These are phyloP conservation scores for Pseudonectria foliicola DNA, from an alignment of 2,329 filamentous ascomycete species.

Conservation along the genomic window DNA sequence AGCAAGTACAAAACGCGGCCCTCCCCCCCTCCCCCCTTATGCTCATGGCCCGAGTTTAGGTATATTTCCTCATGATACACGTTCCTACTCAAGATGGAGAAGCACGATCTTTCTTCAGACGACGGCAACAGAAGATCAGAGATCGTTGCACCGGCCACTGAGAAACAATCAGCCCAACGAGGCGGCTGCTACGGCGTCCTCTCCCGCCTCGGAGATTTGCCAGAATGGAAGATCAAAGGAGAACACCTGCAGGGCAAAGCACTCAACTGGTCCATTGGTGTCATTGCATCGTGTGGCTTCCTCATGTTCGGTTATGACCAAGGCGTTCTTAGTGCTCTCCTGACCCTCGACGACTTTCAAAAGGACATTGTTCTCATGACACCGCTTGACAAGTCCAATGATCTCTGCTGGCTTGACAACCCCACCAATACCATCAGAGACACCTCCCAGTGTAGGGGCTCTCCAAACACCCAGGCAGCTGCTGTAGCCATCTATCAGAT, in stretches of 20 bases:
- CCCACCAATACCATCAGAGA: conserved; percentile 2
- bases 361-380: conserved; percentile 20
- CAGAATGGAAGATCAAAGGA: conserved; percentile 18
- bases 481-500: conserved; percentile 23
- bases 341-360: conserved; percentile 22
- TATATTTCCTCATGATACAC: no score
- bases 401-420: conserved; percentile 18
- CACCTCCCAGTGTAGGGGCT: conserved; percentile 14
- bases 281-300: conserved; percentile 23
- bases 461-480: conserved; percentile 22
- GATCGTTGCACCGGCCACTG: background rate
- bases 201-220: conserved; percentile 15
- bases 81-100: no score
- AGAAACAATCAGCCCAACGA: background rate
- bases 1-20: no score
- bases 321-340: conserved; percentile 21
- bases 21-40: no score
- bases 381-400: conserved; percentile 17
- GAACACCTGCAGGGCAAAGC: conserved; percentile 14
- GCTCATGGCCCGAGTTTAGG: no score
- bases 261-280: conserved; percentile 22
- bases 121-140: background rate
- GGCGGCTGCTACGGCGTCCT: conserved; percentile 9
- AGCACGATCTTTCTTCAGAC: background rate
- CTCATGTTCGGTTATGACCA: conserved; percentile 25